Percentiles rank a stretch among this genome's conserved stretches.
phyloP scores from a whole-genome alignment of 768 basidiomycete genomes.

The Lentinula aciculospora region DNA sequence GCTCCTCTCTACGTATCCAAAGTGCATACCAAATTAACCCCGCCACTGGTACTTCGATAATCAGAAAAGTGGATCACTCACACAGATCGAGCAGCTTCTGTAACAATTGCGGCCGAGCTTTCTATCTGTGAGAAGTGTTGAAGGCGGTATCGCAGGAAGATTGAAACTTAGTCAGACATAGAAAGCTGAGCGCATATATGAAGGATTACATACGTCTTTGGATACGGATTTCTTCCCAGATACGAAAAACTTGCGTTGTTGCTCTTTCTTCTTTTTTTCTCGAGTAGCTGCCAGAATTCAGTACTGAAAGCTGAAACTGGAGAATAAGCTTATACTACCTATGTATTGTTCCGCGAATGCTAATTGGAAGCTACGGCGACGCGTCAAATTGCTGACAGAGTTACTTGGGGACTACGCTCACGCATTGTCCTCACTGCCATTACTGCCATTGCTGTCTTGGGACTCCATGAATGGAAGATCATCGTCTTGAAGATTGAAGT shows the following conservation, averaged over 20 bases:
- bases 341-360: background rate
- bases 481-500: background rate
- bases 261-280: constrained; percentile 6
- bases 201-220: constrained; percentile 1
- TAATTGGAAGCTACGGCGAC: background rate
- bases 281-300: background rate
- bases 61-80: background rate
- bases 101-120: background rate
- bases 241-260: background rate
- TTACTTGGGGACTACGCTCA: background rate
- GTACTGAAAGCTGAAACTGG: too few relatives aligned
- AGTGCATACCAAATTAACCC: background rate
- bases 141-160: too few relatives aligned
- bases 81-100: background rate
- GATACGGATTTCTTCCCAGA: background rate
- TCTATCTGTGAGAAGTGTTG: background rate
- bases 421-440: background rate
- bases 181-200: background rate
- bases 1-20: constrained; percentile 4
- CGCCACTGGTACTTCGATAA: background rate
- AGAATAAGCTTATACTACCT: background rate
- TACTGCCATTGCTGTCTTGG: constrained; percentile 3
- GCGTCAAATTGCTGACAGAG: background rate
- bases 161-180: too few relatives aligned
- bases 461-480: background rate